Evolutionary conservation across 106 monocot genomes (phyloP), one percentile per base, ranked within the genome.

Genomic region (Dendrobium chrysotoxum): DNA sequence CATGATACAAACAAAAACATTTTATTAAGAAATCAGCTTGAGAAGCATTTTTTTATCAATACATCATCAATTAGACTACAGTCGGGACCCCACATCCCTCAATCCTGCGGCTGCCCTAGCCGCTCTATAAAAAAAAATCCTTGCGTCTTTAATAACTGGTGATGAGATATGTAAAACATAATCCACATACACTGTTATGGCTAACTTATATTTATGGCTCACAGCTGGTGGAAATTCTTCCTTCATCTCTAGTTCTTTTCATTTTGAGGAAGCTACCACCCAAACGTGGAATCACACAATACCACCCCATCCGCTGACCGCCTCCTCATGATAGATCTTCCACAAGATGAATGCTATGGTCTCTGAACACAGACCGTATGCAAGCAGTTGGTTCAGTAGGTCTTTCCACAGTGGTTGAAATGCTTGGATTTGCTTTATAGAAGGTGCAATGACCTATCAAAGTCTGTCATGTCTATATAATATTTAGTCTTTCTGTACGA

Each of bases 211-310:
- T 47, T 76, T 28, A 15, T 26, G 6, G 4, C 50, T 76, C 28
- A 39, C 46, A 82, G 82, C 44, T 82, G 40, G 82, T 82, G 75
- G 82, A 82, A 40, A 82, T 82, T 82, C 82, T 82, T 8, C 82
- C 82, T 41, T 82, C 82, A 61, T 82, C 76, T 66, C 66, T 82
- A 45, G 82, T 82, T 31, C 66, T 82, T 13, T 82, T 40, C 76
- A 82, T 82, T 28, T 66, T 82, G 31, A 82, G 82, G 65, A 82
- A 82, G 82, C 66, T 82, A 23, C 82, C 82, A 8, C 82, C 82
- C 13, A 82, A 82, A 61, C 82, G 82, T 17, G 76, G 75, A n/a
- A 82, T 82, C 46, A 66, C 76, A 45, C 82, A 76, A 38, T 82
- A 82, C 64, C 82, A 76, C 39, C 82, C 82, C 7, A 82, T 82